These are phyloP conservation scores for Suillus subluteus DNA, from an alignment of 768 basidiomycete species.

Conservation along the genomic window DNA sequence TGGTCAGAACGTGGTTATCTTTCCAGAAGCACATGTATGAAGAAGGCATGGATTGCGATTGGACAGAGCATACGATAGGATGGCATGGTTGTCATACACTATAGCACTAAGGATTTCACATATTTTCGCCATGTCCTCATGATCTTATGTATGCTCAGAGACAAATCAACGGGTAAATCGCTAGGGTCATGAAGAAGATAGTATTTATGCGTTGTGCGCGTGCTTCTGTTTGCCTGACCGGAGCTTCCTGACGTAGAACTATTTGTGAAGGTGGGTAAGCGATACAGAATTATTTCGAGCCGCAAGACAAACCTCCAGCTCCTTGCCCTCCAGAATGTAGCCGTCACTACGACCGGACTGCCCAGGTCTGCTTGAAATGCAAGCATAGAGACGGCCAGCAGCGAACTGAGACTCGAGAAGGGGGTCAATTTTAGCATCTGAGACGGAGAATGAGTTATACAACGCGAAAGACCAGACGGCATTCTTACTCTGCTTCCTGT, in stretches of 20 bases:
- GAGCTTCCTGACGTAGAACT: slow-evolving; percentile 96
- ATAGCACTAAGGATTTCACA: slow-evolving; percentile 16
- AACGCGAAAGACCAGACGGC: slow-evolving; percentile 9
- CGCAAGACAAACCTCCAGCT: slow-evolving; percentile 77
- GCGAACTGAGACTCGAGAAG: slow-evolving; percentile 89
- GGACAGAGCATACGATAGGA: slow-evolving; percentile 13
- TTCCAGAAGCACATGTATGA: neutral
- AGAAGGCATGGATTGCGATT: slow-evolving; percentile 18
- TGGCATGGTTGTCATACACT: slow-evolving; percentile 18
- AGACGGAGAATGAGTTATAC: slow-evolving; percentile 20
- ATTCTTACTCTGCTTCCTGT: slow-evolving; percentile 83
- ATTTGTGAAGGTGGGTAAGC: slow-evolving; percentile 27
- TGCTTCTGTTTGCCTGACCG: slow-evolving; percentile 96
- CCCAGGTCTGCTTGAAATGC: slow-evolving; percentile 93
- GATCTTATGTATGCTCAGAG: slow-evolving; percentile 12
- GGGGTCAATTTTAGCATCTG: slow-evolving; percentile 90
- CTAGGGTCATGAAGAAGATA: slow-evolving; percentile 2
- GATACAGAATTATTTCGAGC: neutral
- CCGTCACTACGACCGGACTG: slow-evolving; percentile 97
- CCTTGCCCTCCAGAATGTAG: slow-evolving; percentile 97
- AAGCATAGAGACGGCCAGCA: slow-evolving; percentile 94
- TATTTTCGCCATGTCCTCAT: slow-evolving; percentile 14
- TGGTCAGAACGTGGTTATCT: slow-evolving; percentile 5
- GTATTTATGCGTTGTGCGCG: slow-evolving; percentile 51
- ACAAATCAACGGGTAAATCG: slow-evolving; percentile 10